A percentile compares a stretch with the other conserved stretches of the same genome.
Evolutionary conservation across 495 filamentous ascomycete genomes (phyloP).

Genomic region (Talaromyces ruber): DNA sequence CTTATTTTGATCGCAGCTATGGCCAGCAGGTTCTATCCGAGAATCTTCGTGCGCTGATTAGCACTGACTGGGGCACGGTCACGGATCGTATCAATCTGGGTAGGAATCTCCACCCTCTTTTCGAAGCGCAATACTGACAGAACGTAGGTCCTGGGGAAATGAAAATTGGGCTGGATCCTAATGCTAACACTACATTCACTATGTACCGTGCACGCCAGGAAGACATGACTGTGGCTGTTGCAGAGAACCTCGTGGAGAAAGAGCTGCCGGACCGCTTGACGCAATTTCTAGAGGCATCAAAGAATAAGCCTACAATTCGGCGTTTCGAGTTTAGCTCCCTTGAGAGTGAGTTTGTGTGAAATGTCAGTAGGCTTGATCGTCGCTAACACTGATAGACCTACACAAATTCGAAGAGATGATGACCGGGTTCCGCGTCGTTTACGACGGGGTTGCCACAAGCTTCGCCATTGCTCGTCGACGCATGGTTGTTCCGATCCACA

Average conservation of each 20-base stretch:
- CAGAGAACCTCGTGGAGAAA: slow-evolving; percentile 50
- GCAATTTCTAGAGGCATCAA: slow-evolving; percentile 40
- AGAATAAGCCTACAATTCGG: slow-evolving; percentile 30
- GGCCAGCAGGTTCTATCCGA: slow-evolving; percentile 58
- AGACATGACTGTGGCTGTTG: slow-evolving; percentile 60
- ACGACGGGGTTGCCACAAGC: slow-evolving; percentile 59
- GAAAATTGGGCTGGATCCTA: slow-evolving; percentile 51
- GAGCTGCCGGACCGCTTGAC: slow-evolving; percentile 47
- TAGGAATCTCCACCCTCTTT: slow-evolving; percentile 11
- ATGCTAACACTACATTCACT: slow-evolving; percentile 49
- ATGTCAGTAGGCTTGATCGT: slow-evolving; percentile 19
- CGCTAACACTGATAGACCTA: slow-evolving; percentile 47
- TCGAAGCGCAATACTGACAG: slow-evolving; percentile 6
- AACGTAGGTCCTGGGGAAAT: slow-evolving; percentile 55
- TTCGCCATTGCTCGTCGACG: slow-evolving; percentile 78
- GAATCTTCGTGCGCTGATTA: slow-evolving; percentile 56
- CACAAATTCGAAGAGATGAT: slow-evolving; percentile 69
- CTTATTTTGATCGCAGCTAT: slow-evolving; percentile 32
- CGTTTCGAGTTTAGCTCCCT: slow-evolving; percentile 32
- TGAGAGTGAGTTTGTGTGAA: slow-evolving; percentile 22
- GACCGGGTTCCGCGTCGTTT: slow-evolving; percentile 68
- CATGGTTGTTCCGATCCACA: slow-evolving; percentile 83
- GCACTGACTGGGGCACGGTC: slow-evolving; percentile 57
- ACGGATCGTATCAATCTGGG: slow-evolving; percentile 70
- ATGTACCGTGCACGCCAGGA: slow-evolving; percentile 55